Evolutionary conservation across 768 basidiomycete genomes (phyloP), one percentile per base, ranked within the genome.

Genomic region (Cubamyces sp.): DNA sequence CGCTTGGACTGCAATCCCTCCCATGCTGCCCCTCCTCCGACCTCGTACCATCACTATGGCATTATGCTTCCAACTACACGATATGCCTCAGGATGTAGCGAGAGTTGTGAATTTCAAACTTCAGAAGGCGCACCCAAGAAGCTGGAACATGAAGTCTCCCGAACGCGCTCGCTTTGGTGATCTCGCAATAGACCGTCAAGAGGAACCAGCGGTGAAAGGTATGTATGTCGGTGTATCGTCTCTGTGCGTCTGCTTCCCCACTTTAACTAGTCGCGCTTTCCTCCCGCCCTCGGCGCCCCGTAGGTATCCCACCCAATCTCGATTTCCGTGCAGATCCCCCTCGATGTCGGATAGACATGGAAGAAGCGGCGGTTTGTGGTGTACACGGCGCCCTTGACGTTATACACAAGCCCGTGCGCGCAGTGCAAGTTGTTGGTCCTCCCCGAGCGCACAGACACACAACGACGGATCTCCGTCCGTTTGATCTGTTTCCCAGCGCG

Each of bases 301-400:
- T 37, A 54, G n/a, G 12, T 60, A 26, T 64, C 57, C 48, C 40
- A 56, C 47, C 3, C 48, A 23, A 42, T 62, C 60, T 51, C 45
- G 64, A 52, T 56, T 51, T 6, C 55, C 34, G 5, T 43, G 52
- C 54, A 54, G 53, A 57, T 63, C 55, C 58, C 50, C 42, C 42
- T 37, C 41, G 30, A 43, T 26, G 34, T 34, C 37, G 62, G 45
- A 61, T 71, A 96, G 95, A 94, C 91, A 1, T 99, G 97, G 97
- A 98, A 98, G 83, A 96, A 95, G 77, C 85, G 96, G 21, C 98
- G 96, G 96, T 98, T 98, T 69, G 97, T 99, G 1, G 78, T 99
- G 61, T 86, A 96, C 18, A 86, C 93, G 0, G 91, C 90, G 2
- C 94, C 97, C 74, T 78, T 99, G 52, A 94, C 94, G 3, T 98